These are phyloP conservation scores for Globisporangium viniferum DNA, from an alignment of 352 stramenopile species.

Conservation along the genomic window DNA sequence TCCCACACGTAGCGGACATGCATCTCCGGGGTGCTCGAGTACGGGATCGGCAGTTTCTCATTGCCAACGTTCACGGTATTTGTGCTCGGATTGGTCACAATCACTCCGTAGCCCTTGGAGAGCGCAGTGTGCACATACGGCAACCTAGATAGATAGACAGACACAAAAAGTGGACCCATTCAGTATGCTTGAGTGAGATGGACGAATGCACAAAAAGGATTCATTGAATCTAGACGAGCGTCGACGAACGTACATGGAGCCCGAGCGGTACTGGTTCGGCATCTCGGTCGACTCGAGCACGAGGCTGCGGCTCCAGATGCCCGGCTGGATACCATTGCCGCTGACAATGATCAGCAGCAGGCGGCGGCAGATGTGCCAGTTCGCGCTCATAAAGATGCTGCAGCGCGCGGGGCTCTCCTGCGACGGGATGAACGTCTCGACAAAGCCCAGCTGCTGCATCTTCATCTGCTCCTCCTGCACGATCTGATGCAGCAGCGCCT, in stretches of 20 bases:
- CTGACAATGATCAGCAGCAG: slow-evolving; percentile 77
- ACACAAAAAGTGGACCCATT: background rate
- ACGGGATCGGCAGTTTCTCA: slow-evolving; percentile 75
- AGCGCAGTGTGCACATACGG: slow-evolving; percentile 78
- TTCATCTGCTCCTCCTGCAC: slow-evolving; percentile 84
- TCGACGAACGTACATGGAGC: slow-evolving; percentile 50
- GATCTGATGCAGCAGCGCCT: slow-evolving; percentile 79
- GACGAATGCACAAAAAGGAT: background rate
- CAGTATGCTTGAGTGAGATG: background rate
- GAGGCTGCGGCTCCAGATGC: slow-evolving; percentile 83
- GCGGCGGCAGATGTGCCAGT: slow-evolving; percentile 78
- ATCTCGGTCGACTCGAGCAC: slow-evolving; percentile 69
- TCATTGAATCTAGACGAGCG: background rate
- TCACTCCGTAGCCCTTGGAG: slow-evolving; percentile 77
- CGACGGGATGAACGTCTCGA: slow-evolving; percentile 78
- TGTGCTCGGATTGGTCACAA: slow-evolving; percentile 78
- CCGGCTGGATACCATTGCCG: slow-evolving; percentile 81
- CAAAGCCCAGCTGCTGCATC: slow-evolving; percentile 81
- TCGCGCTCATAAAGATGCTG: slow-evolving; percentile 80
- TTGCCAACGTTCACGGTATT: slow-evolving; percentile 69
- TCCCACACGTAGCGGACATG: slow-evolving; percentile 85
- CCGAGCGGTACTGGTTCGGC: slow-evolving; percentile 77
- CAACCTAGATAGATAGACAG: slow-evolving; percentile 24
- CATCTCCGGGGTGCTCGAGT: slow-evolving; percentile 71
- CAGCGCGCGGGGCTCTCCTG: slow-evolving; percentile 59